Evolutionary conservation across 2,329 filamentous ascomycete genomes (phyloP), one percentile per base, ranked within the genome.

Genomic region (Calonectria hawksworthii): DNA sequence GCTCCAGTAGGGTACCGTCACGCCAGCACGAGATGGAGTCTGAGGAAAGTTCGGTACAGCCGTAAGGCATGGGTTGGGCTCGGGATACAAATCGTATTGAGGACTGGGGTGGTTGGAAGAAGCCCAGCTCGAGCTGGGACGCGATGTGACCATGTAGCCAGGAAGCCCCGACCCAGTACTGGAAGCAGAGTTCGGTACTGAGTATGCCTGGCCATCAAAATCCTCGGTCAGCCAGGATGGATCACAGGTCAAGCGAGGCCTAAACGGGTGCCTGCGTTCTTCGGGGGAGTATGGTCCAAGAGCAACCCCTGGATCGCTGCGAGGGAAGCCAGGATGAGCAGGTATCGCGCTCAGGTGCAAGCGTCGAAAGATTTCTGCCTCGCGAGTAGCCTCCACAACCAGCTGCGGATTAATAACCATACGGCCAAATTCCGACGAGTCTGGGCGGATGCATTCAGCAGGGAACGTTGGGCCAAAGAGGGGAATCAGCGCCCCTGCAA

Each of bases 401-500:
- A 93, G 89, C 0, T 84, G 82, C 3, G 86, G 86, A 70, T 91
- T 88, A 79, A 96, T 95, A 28, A 90, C 85, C 93, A 95, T 94
- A 61, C 89, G 89, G 14, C 89, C 90, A 83, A 92, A 95, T 18
- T 89, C 89, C n/a, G 90, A 86, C 44, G 93, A 88, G n/a, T 90
- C 88, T 1, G 92, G 92, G 1, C 86, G 89, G 18, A 93, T 86
- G 83, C 97, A 99, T 59, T 92, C 86, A 4, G 89, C 88, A 3
- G 95, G 93, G 83, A 99, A 99, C 51, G 92, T 90, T 16, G 92
- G 90, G 0, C 97, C 97, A 83, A 99, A 99, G 74, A 99, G 89
- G 7, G 97, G 97, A 11, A 97, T 97, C 70, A 99, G 87, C 0
- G 94, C 96, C 73, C 93, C 93, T 18, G 96, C 93, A 75, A 99